phyloP scores from a whole-genome alignment of 2,329 filamentous ascomycete genomes.

The Ascochyta pisi region DNA sequence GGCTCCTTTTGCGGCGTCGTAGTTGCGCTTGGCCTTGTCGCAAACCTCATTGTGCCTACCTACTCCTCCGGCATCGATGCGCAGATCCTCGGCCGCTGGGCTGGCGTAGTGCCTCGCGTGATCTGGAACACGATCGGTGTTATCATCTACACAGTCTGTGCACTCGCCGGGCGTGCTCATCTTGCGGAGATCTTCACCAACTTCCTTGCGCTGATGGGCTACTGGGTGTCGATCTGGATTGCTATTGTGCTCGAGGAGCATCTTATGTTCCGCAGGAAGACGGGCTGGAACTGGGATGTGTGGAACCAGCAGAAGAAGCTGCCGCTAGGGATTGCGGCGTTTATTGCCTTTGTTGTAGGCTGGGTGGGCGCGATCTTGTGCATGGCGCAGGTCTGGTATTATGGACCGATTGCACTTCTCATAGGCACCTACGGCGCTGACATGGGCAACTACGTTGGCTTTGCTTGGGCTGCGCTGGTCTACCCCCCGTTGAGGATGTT shows the following conservation, averaged over 20 bases:
- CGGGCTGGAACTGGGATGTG: conserved; percentile 64
- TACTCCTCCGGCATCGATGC: conserved; percentile 71
- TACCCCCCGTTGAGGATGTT: conserved; percentile 62
- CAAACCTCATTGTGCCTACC: conserved; percentile 70
- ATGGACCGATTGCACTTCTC: conserved; percentile 65
- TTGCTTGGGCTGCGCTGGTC: conserved; percentile 64
- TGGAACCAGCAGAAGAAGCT: conserved; percentile 67
- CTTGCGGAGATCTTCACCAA: conserved; percentile 72
- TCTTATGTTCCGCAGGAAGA: conserved; percentile 63
- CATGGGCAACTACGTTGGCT: conserved; percentile 68
- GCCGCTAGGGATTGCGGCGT: conserved; percentile 67
- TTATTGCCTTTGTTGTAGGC: conserved; percentile 67
- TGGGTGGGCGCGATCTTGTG: conserved; percentile 70
- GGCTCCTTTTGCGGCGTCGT: conserved; percentile 72
- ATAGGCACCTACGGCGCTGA: conserved; percentile 66
- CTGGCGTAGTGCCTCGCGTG: conserved; percentile 65
- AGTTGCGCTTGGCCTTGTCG: conserved; percentile 68
- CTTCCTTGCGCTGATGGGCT: conserved; percentile 74
- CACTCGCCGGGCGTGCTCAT: conserved; percentile 66
- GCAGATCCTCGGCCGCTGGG: conserved; percentile 68
- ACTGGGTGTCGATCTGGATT: conserved; percentile 72
- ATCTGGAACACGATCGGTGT: conserved; percentile 70
- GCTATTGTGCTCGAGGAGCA: conserved; percentile 68
- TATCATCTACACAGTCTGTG: conserved; percentile 69
- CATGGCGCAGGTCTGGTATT: conserved; percentile 75